Conservation (phyloP, 179 eudicot genomes). For the Sideroxylon spinosum region DNA sequence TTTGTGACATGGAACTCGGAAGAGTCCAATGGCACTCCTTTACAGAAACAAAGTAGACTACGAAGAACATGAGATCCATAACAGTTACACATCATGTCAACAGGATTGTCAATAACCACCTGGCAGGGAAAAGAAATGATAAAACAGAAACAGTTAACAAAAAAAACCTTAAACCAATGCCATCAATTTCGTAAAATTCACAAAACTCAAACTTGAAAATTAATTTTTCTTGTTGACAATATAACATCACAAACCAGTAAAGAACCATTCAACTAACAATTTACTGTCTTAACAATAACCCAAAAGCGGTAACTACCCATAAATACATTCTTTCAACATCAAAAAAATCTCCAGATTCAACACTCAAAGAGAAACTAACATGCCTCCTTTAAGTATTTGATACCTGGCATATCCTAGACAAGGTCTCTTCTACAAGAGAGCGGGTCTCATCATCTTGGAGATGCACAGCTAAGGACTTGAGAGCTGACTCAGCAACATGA, state of each 20-base stretch:
- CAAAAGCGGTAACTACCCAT: not conserved
- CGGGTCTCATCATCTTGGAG: conserved; percentile 51
- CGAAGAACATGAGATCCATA: conserved; percentile 93
- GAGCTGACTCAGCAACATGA: conserved; percentile 91
- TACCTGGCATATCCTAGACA: conserved; percentile 76
- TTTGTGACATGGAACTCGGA: conserved; percentile 62
- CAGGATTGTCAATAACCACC: conserved; percentile 62
- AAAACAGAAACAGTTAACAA: not conserved
- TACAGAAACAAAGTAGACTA: conserved; percentile 83
- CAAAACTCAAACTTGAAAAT: not conserved
- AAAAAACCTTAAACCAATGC: not conserved
- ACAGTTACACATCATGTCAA: conserved; percentile 70
- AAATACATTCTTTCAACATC: not conserved
- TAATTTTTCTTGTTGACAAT: not conserved
- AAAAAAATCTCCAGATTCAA: not conserved
- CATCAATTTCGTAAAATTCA: not conserved
- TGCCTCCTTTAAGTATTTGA: conserved; percentile 7
- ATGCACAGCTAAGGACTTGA: conserved; percentile 68
- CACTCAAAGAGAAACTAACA: conserved; percentile 7
- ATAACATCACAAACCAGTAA: not conserved
- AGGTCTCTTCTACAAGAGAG: conserved; percentile 52
- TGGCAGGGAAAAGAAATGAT: conserved; percentile 24
- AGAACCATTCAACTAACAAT: not conserved
- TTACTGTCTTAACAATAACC: conserved; percentile 6
- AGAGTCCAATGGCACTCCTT: conserved; percentile 67